phyloP scores from a whole-genome alignment of 257 asterid genomes.

The Thymus quinquecostatus region DNA sequence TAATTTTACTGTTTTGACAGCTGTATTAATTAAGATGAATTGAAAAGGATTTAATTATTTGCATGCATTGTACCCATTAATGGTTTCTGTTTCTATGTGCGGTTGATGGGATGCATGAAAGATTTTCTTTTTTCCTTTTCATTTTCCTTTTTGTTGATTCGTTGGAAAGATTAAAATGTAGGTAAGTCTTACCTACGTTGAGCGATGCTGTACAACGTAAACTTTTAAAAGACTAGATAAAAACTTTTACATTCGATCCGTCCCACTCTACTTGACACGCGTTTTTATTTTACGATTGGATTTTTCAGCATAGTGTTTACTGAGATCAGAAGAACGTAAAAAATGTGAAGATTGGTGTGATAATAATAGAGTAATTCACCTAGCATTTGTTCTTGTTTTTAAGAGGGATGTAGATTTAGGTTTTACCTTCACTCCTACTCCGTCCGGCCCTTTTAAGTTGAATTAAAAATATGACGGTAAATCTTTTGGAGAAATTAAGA shows the following conservation, averaged over 20 bases:
- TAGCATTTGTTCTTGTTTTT: no score
- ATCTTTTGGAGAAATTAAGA: no score
- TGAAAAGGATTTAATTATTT: background rate
- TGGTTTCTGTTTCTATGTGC: conserved; percentile 7
- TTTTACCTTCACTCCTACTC: no score
- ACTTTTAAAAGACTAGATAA: background rate
- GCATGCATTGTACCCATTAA: background rate
- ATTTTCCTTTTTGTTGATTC: background rate
- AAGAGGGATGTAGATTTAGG: no score
- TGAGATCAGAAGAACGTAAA: background rate
- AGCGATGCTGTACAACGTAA: background rate
- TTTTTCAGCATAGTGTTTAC: no score
- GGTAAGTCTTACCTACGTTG: conserved; percentile 7
- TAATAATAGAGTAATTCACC: no score
- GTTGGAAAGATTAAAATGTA: conserved; percentile 16
- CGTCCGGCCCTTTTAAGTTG: no score
- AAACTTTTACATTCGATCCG: no score
- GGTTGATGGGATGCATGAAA: conserved; percentile 35
- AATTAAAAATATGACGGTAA: no score
- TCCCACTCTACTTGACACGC: no score
- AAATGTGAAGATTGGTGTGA: no score
- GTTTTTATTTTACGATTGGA: no score
- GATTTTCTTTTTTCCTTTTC: background rate
- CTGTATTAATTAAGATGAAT: conserved; percentile 14
- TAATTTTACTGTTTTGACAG: conserved; percentile 29